Evolutionary conservation across 2,329 filamentous ascomycete species (phyloP).

Genomic region (Sarocladiaceae sp.): DNA sequence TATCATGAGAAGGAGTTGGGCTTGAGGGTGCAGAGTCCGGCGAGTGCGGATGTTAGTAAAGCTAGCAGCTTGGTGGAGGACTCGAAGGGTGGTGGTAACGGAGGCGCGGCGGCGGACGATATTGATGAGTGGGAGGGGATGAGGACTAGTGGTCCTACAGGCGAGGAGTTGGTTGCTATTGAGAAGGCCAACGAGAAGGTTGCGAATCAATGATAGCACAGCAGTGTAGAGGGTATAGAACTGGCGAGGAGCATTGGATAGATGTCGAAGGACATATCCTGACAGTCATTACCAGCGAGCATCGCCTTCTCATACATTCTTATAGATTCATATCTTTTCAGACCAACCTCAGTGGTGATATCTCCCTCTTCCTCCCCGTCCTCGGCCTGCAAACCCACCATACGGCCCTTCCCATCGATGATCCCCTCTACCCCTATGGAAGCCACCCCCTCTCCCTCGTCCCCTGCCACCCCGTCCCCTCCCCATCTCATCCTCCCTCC

Average conservation of each 20-base stretch:
- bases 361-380: constrained; percentile 25
- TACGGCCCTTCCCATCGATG: constrained; percentile 8
- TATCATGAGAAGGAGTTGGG: constrained; percentile 65
- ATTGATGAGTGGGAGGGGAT: constrained; percentile 25
- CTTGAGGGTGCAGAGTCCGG: constrained; percentile 58
- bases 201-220: constrained; percentile 11
- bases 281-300: not conserved
- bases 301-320: not conserved
- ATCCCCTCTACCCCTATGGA: constrained; percentile 11
- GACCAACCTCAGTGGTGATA: constrained; percentile 20
- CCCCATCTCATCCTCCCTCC: constrained; percentile 9
- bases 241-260: not conserved
- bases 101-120: constrained; percentile 12
- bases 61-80: constrained; percentile 57
- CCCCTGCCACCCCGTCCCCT: constrained; percentile 14
- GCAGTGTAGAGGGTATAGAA: not conserved
- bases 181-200: not conserved
- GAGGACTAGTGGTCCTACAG: constrained; percentile 30
- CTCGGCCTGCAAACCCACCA: constrained; percentile 2
- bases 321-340: not conserved
- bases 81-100: constrained; percentile 11
- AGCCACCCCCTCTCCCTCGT: constrained; percentile 16
- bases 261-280: not conserved
- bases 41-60: constrained; percentile 64
- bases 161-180: constrained; percentile 25